These are phyloP conservation scores for Xylaria bambusicola DNA, from an alignment of 495 filamentous ascomycete genomes.

Conservation along the genomic window DNA sequence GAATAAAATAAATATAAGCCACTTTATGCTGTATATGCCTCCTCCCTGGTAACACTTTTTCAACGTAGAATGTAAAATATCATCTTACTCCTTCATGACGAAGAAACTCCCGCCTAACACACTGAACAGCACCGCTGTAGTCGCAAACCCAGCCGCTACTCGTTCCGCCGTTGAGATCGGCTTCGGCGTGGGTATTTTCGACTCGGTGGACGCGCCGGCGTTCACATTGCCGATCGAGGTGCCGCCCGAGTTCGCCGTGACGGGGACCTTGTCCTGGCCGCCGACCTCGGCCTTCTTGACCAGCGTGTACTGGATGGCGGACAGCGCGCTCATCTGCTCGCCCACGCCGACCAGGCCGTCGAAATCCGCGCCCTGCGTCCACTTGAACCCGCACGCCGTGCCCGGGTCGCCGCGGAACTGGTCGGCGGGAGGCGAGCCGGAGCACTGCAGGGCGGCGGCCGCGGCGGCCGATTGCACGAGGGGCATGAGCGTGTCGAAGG, in stretches of 20 bases:
- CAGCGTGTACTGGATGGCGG: slow-evolving; percentile 66
- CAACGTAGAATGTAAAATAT: neutral
- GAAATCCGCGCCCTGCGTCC: slow-evolving; percentile 42
- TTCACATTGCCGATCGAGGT: slow-evolving; percentile 63
- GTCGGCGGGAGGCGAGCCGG: slow-evolving; percentile 52
- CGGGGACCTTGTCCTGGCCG: slow-evolving; percentile 50
- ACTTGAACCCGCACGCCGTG: slow-evolving; percentile 56
- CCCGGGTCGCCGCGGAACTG: slow-evolving; percentile 50
- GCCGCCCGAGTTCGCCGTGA: slow-evolving; percentile 62
- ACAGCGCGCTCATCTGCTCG: slow-evolving; percentile 72
- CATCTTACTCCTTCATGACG: slow-evolving; percentile 38
- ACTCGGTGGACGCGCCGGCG: slow-evolving; percentile 48
- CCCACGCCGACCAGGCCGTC: slow-evolving; percentile 58
- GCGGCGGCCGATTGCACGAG: slow-evolving; percentile 57
- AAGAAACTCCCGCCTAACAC: slow-evolving; percentile 53
- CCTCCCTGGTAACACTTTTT: no score
- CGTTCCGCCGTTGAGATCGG: slow-evolving; percentile 58
- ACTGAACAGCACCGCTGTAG: slow-evolving; percentile 55
- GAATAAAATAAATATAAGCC: neutral
- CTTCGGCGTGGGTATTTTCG: slow-evolving; percentile 26
- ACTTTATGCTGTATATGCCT: neutral
- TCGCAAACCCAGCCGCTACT: slow-evolving; percentile 67
- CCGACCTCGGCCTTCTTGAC: slow-evolving; percentile 39
- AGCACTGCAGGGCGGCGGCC: slow-evolving; percentile 64
- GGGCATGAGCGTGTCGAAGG: slow-evolving; percentile 55